These are phyloP conservation scores for Fusarium sp. DNA, from an alignment of 2,329 filamentous ascomycete genomes.

Conservation along the genomic window DNA sequence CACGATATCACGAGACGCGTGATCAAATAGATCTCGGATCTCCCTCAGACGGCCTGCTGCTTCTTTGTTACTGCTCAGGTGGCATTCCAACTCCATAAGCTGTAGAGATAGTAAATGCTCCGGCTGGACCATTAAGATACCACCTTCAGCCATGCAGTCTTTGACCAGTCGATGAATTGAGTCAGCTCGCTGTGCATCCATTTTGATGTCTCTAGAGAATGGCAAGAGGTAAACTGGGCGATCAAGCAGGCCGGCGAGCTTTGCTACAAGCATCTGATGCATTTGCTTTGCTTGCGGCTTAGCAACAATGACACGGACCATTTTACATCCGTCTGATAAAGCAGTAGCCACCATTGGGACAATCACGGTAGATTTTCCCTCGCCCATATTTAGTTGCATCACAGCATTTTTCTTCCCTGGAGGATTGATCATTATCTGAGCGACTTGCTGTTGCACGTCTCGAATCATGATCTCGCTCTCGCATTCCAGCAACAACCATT, in stretches of 20 bases:
- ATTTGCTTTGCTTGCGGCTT: slow-evolving; percentile 72
- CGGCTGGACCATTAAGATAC: slow-evolving; percentile 70
- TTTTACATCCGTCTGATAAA: slow-evolving; percentile 60
- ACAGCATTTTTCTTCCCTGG: slow-evolving; percentile 57
- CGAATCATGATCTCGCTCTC: slow-evolving; percentile 72
- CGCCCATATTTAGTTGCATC: slow-evolving; percentile 77
- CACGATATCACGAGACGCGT: slow-evolving; percentile 64
- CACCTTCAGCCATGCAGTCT: slow-evolving; percentile 49
- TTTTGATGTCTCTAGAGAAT: slow-evolving; percentile 62
- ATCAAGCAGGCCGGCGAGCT: slow-evolving; percentile 64
- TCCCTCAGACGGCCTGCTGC: neutral
- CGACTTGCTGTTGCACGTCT: slow-evolving; percentile 67
- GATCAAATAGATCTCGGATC: neutral
- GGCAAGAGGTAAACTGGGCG: slow-evolving; percentile 67
- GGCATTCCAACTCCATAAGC: slow-evolving; percentile 66
- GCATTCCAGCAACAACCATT: slow-evolving; percentile 72
- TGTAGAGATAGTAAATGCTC: slow-evolving; percentile 73
- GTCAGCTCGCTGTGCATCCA: slow-evolving; percentile 36
- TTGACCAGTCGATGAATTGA: neutral
- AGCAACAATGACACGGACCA: slow-evolving; percentile 69
- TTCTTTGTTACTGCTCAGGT: neutral
- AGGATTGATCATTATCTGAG: slow-evolving; percentile 63
- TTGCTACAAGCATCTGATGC: slow-evolving; percentile 49
- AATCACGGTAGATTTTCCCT: slow-evolving; percentile 77
- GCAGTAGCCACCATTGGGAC: slow-evolving; percentile 69